Evolutionary conservation across 176 grass and related monocot genomes (phyloP), one percentile per base, ranked within the genome.

Genomic region (Tillandsia leiboldiana): DNA sequence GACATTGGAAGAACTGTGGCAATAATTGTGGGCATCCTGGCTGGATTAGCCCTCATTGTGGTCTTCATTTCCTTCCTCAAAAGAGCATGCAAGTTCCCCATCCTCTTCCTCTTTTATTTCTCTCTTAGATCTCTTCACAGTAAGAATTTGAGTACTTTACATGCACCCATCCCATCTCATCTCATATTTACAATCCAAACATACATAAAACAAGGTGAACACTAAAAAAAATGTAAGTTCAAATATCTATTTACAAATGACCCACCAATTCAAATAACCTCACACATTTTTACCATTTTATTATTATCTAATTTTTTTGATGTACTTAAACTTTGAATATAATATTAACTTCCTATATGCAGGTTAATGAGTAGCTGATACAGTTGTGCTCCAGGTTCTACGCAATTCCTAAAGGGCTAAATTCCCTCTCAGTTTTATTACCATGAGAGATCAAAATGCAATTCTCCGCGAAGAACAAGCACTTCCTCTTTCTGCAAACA

Each of bases 61-160:
- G 80, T 99, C 13, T 99, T 93, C 80, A 69, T 99, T 70, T 90
- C 95, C 12, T 93, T 90, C 66, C 83, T 85, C 53, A 86, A 74
- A 26, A 93, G 71, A 75, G 15, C 56, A 80, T 93, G 89, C 73
- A 83, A 87, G 74, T 54, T 27, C 33, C 56, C 53, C 51, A 49
- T 12, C 57, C 26, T 53, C 12, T 64, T 14, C 28, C 53, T 47
- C 57, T 24, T 42, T 10, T 54, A 3, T 8, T 48, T 51, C n/a
- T 68, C 1, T 26, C 51, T 9, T 56, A 0, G 10, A 3, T 17
- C 56, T 61, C 56, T 53, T 70, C 13, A 12, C 9, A 12, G 52
- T 11, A 12, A 48, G 23, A 53, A 53, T 7, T 56, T 61, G 14
- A 9, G 11, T 2, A 29, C 2, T 29, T 29, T 29, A 29, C 28